Evolutionary conservation across 73 alveolate species (phyloP).

Genomic region (Durusdinium trenchii): DNA sequence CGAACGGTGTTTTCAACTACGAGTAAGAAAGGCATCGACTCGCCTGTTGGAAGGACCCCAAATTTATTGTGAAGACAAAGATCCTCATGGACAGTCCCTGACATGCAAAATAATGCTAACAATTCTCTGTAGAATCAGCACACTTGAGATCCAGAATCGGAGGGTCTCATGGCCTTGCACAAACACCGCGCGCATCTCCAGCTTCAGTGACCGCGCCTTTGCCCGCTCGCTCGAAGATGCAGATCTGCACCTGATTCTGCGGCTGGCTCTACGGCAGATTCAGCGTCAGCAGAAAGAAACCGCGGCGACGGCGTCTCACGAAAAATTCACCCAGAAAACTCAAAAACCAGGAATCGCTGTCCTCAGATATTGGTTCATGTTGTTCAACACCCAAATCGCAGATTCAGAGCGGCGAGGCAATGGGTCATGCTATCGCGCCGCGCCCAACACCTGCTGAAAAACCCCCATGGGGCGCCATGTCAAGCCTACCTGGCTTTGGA

Average conservation of each 20-base stretch:
- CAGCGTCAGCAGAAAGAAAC: background rate
- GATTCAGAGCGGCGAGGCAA: background rate
- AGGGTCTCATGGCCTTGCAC: background rate
- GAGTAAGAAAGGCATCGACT: no score
- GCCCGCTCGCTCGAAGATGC: constrained; percentile 94
- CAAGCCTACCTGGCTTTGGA: no score
- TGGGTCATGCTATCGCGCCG: no score
- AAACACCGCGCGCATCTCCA: background rate
- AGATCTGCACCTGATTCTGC: constrained; percentile 38
- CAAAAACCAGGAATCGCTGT: background rate
- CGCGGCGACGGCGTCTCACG: background rate
- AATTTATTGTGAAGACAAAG: no score
- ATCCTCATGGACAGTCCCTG: no score
- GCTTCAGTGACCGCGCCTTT: background rate
- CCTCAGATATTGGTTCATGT: background rate
- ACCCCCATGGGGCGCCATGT: no score
- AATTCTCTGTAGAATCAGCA: no score
- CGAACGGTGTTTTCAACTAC: no score
- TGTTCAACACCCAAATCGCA: background rate
- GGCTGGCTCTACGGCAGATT: background rate
- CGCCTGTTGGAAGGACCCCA: no score
- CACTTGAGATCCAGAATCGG: background rate
- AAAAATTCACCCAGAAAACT: background rate
- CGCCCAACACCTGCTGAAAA: no score
- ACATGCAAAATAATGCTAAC: no score